Base-by-base conservation (phyloP, 108 stramenopile species). In the Nitzschia sp. region DNA sequence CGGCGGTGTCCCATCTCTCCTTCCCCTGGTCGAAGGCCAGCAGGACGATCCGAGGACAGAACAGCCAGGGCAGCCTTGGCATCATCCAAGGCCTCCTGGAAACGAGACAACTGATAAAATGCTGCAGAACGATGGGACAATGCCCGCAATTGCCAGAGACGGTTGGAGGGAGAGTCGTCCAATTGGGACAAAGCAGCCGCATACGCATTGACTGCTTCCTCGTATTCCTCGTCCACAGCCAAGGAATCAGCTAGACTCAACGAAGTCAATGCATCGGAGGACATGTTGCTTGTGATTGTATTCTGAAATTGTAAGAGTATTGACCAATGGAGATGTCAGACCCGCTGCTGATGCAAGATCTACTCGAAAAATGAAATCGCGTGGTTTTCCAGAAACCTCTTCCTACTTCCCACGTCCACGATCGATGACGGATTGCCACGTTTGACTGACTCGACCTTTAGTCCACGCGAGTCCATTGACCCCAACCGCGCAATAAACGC, bases 121-220 rank as follows among this genome's bases (percentile, higher is more conserved):
- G 94, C 87, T 6, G 76, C 77, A 41, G 87, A 85, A 39, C 83
- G 72, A 62, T 83, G 86, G 11, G 88, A 84, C 25, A 81, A 72
- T 19, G 78, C 53, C 11, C 88, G 85, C 50, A 90, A 76, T 42
- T 73, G 77, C 0, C 74, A 22, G 26, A 55, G 69, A 21, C 51
- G 51, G 5, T 77, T 56, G 1, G 67, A 21, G 17, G 10, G 9
- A 11, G 2, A 38, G 19, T 75, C 73, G 26, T 65, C 67, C 22
- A 75, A 51, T 19, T 78, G 37, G 52, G 77, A 67, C 8, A 89
- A 72, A 3, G 85, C 88, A 7, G 84, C 80, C n/a, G 92, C 86
- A 77, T 87, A 93, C 15, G 67, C 69, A 26, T 84, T 73, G 44
- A 86, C 65, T 59, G 89, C 87, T 0, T 70, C 83, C 0, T 72